Evolutionary conservation across 805 yeast genomes (phyloP).

Genomic region (Spathaspora arborariae): DNA sequence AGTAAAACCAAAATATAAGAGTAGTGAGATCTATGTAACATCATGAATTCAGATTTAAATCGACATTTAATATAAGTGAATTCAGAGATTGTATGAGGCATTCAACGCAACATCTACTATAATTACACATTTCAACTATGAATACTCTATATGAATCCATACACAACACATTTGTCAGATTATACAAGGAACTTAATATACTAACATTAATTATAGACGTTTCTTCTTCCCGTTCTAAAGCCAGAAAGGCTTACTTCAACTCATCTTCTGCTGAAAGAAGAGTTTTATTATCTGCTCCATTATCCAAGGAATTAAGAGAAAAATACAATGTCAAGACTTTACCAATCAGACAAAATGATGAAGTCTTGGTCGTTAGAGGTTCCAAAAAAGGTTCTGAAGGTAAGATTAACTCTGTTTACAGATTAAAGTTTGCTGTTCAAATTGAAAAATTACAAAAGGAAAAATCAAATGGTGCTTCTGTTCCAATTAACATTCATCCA

Average conservation of each 20-base stretch:
- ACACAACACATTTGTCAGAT: background rate
- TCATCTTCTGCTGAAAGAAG: slow-evolving; percentile 97
- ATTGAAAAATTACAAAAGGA: slow-evolving; percentile 96
- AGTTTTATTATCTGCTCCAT: slow-evolving; percentile 93
- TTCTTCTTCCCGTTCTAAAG: slow-evolving; percentile 98
- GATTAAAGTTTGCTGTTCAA: slow-evolving; percentile 95
- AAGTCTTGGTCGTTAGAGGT: slow-evolving; percentile 95
- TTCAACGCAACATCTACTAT: too few species aligned
- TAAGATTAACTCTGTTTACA: slow-evolving; percentile 95
- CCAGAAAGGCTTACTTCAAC: slow-evolving; percentile 99
- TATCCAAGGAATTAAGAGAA: slow-evolving; percentile 97
- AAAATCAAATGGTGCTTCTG: slow-evolving; percentile 96
- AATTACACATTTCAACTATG: too few species aligned
- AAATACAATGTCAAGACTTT: slow-evolving; percentile 93
- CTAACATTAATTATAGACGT: slow-evolving; percentile 66
- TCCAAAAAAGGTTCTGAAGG: slow-evolving; percentile 99
- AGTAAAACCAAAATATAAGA: background rate
- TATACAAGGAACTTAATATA: slow-evolving; percentile 13
- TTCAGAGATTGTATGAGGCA: too few species aligned
- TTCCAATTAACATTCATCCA: slow-evolving; percentile 97
- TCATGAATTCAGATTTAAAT: too few species aligned
- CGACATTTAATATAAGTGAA: too few species aligned
- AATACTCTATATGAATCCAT: too few species aligned
- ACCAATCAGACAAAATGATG: slow-evolving; percentile 98
- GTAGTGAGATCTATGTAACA: too few species aligned